Evolutionary conservation across 257 asterid genomes (phyloP).

Genomic region (Plantago ovata): DNA sequence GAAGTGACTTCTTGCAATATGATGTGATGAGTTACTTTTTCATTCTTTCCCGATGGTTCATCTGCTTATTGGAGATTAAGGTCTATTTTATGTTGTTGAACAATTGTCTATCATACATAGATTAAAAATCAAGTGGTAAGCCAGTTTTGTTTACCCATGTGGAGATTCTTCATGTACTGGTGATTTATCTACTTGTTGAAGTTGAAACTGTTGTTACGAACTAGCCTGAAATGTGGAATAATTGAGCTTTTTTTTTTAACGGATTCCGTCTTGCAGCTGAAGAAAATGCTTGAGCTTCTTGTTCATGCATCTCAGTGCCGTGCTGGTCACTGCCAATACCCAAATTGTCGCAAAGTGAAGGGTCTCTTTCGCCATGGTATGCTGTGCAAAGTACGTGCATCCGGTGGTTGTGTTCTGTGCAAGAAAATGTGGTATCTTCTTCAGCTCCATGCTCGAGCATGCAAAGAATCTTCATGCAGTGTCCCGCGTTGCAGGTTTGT

Average conservation of each 20-base stretch:
- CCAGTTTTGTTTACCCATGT: too few relatives aligned
- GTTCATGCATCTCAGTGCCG: conserved; percentile 97
- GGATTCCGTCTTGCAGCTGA: conserved; percentile 55
- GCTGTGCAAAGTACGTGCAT: conserved; percentile 74
- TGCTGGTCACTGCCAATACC: conserved; percentile 68
- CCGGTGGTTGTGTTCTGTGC: conserved; percentile 90
- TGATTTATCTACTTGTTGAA: too few relatives aligned
- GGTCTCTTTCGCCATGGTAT: conserved; percentile 98
- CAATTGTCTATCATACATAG: too few relatives aligned
- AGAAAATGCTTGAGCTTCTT: conserved; percentile 95
- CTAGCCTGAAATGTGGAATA: background rate
- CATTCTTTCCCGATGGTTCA: background rate
- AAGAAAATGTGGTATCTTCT: conserved; percentile 99
- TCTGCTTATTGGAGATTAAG: background rate
- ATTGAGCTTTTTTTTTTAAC: conserved; percentile 6
- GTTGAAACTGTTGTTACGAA: too few relatives aligned
- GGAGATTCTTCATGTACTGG: too few relatives aligned
- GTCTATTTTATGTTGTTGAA: too few relatives aligned
- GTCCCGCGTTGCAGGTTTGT: conserved; percentile 99
- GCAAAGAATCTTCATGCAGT: conserved; percentile 82
- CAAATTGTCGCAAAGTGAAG: conserved; percentile 93
- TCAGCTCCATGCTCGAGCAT: conserved; percentile 95
- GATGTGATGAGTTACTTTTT: background rate
- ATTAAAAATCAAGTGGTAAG: too few relatives aligned
- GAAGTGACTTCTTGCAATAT: background rate